These are phyloP conservation scores for Beauveria sp. DNA, from an alignment of 2,329 filamentous ascomycete species.

Conservation along the genomic window DNA sequence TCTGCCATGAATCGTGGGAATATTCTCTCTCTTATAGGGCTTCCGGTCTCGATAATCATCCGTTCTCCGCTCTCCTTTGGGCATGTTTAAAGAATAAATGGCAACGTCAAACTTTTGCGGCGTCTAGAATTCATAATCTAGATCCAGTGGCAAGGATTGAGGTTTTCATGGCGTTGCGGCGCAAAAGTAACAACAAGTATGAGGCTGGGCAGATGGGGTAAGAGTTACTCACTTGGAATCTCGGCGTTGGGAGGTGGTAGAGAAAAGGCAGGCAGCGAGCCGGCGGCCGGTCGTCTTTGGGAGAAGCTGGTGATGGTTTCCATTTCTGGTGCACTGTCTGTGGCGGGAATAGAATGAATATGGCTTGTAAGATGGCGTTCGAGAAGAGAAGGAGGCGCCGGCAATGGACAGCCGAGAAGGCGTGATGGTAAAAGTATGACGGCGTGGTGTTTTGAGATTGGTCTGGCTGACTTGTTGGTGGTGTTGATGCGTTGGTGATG, in stretches of 20 bases:
- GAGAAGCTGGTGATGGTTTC: constrained; percentile 25
- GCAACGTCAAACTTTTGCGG: too few species aligned
- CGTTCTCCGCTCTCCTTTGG: too few species aligned
- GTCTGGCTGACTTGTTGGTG: neutral
- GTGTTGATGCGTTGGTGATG: neutral
- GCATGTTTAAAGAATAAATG: too few species aligned
- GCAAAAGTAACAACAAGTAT: too few species aligned
- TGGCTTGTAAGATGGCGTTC: neutral
- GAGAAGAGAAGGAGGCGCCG: neutral
- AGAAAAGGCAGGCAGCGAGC: constrained; percentile 26
- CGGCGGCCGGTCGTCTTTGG: constrained; percentile 26
- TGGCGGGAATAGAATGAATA: neutral
- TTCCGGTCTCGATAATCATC: too few species aligned
- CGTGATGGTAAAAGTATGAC: too few species aligned
- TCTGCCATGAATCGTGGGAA: neutral
- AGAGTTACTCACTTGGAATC: constrained; percentile 26
- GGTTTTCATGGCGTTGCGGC: neutral
- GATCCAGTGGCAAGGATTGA: neutral
- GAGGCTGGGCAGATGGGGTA: too few species aligned
- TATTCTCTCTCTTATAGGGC: too few species aligned
- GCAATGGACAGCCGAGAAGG: too few species aligned
- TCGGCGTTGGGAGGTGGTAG: constrained; percentile 29
- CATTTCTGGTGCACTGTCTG: constrained; percentile 16
- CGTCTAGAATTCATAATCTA: too few species aligned
- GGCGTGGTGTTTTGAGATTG: too few species aligned